A percentile compares a stretch with the other conserved stretches of the same genome.
Evolutionary conservation across 2,329 filamentous ascomycete species (phyloP).

Genomic region (Penicillium sp.): DNA sequence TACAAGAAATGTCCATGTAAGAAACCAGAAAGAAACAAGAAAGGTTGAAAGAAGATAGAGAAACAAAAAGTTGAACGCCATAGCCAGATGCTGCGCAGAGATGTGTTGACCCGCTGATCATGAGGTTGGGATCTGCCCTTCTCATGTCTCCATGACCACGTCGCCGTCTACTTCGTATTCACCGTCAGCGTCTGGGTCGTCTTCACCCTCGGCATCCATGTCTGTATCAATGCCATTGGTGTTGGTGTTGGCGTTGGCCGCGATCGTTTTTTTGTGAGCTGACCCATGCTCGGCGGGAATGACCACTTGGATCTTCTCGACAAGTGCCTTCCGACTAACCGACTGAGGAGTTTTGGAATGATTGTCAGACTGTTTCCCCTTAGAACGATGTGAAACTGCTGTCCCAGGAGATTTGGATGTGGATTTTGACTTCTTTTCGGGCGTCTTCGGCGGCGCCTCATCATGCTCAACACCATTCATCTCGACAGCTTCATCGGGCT

Average conservation of each 20-base stretch:
- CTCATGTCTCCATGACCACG: slow-evolving; percentile 37
- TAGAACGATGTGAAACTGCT: slow-evolving; percentile 16
- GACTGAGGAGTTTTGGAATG: slow-evolving; percentile 23
- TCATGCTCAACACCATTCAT: slow-evolving; percentile 20
- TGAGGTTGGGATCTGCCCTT: not conserved
- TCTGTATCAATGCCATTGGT: slow-evolving; percentile 27
- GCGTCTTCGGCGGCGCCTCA: slow-evolving; percentile 14
- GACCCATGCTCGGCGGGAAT: slow-evolving; percentile 32
- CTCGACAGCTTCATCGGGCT: slow-evolving; percentile 5
- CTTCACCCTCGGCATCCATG: slow-evolving; percentile 30
- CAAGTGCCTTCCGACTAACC: slow-evolving; percentile 25
- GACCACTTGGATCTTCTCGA: slow-evolving; percentile 31
- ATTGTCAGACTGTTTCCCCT: slow-evolving; percentile 15
- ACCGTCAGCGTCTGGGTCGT: slow-evolving; percentile 32
- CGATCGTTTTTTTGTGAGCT: slow-evolving; percentile 7
- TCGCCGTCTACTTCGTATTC: slow-evolving; percentile 32
- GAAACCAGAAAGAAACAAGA: slow-evolving; percentile 7
- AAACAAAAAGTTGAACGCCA: slow-evolving; percentile 26
- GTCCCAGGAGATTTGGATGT: slow-evolving; percentile 19
- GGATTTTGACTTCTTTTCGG: slow-evolving; percentile 18
- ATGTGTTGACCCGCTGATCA: too few species aligned
- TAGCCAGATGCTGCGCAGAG: slow-evolving; percentile 25
- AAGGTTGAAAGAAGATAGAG: slow-evolving; percentile 5
- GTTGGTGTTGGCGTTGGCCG: slow-evolving; percentile 1
- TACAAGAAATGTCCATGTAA: slow-evolving; percentile 5